Evolutionary conservation across 78 protist species (phyloP).

Genomic region (Paulinella micropora): DNA sequence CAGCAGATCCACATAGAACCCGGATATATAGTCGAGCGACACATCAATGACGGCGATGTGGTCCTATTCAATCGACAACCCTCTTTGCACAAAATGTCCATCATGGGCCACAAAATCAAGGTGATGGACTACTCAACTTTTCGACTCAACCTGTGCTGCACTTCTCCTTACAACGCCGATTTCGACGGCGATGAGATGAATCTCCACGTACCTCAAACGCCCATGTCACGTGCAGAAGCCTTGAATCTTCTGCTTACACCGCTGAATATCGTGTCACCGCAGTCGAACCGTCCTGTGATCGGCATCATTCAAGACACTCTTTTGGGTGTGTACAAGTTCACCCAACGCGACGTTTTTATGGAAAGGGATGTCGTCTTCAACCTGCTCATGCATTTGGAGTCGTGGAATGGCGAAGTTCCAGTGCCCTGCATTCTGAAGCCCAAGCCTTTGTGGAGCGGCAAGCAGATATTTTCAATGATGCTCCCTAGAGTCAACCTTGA

Average conservation of each 20-base stretch:
- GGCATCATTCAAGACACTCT: slow-evolving; percentile 96
- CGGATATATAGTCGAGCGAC: slow-evolving; percentile 80
- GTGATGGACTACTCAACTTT: slow-evolving; percentile 94
- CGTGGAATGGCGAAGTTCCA: slow-evolving; percentile 78
- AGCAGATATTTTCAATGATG: slow-evolving; percentile 77
- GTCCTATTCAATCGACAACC: slow-evolving; percentile 98
- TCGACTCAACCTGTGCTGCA: slow-evolving; percentile 89
- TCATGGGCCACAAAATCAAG: slow-evolving; percentile 94
- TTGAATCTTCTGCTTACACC: slow-evolving; percentile 88
- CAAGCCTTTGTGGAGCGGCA: slow-evolving; percentile 93
- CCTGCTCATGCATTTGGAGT: slow-evolving; percentile 72
- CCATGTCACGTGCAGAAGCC: slow-evolving; percentile 76
- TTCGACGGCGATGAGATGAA: slow-evolving; percentile 99
- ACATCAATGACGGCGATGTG: slow-evolving; percentile 79
- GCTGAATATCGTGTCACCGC: slow-evolving; percentile 91
- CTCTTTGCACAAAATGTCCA: slow-evolving; percentile 95
- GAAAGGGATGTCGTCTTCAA: slow-evolving; percentile 67
- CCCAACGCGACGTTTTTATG: slow-evolving; percentile 77
- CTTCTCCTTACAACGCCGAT: slow-evolving; percentile 99
- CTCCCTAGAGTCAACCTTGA: slow-evolving; percentile 61
- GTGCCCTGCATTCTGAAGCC: slow-evolving; percentile 96
- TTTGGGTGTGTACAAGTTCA: slow-evolving; percentile 63
- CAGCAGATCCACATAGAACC: too few species aligned
- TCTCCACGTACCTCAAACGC: slow-evolving; percentile 91
- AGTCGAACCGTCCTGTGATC: slow-evolving; percentile 90